phyloP scores from a whole-genome alignment of 1,284 basidiomycete genomes.

The Fomitiporia mediterranea region DNA sequence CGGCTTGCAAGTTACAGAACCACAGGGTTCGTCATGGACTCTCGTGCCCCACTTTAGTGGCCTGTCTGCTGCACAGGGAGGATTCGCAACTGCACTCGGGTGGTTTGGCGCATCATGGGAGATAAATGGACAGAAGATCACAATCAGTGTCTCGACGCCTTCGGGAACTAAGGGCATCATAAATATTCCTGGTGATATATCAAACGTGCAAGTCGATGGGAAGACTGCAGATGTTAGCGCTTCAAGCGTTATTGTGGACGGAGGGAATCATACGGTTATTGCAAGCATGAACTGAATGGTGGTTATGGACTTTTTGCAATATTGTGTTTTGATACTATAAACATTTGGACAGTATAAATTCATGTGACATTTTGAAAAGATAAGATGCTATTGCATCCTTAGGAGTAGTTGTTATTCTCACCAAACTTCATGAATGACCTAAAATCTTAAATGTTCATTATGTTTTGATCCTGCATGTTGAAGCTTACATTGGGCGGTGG shows the following conservation, averaged over 20 bases:
- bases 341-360: too few relatives aligned
- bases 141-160: slow-evolving; percentile 10
- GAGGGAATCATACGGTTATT: slow-evolving; percentile 7
- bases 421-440: too few relatives aligned
- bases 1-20: slow-evolving; percentile 38
- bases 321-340: too few relatives aligned
- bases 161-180: slow-evolving; percentile 10
- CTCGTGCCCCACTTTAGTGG: slow-evolving; percentile 36
- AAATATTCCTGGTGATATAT: background rate
- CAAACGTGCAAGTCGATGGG: background rate
- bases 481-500: too few relatives aligned
- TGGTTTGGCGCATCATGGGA: slow-evolving; percentile 40
- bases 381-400: too few relatives aligned
- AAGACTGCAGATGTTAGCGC: background rate
- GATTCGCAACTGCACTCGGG: slow-evolving; percentile 41
- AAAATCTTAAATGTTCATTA: too few relatives aligned
- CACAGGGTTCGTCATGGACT: slow-evolving; percentile 37
- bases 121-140: background rate
- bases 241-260: background rate
- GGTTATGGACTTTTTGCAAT: too few relatives aligned
- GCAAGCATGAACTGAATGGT: too few relatives aligned
- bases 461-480: too few relatives aligned
- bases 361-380: too few relatives aligned
- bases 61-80: slow-evolving; percentile 35
- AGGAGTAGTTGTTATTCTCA: too few relatives aligned